phyloP scores from a whole-genome alignment of 2,329 filamentous ascomycete genomes.

The Trichoderma sp. region DNA sequence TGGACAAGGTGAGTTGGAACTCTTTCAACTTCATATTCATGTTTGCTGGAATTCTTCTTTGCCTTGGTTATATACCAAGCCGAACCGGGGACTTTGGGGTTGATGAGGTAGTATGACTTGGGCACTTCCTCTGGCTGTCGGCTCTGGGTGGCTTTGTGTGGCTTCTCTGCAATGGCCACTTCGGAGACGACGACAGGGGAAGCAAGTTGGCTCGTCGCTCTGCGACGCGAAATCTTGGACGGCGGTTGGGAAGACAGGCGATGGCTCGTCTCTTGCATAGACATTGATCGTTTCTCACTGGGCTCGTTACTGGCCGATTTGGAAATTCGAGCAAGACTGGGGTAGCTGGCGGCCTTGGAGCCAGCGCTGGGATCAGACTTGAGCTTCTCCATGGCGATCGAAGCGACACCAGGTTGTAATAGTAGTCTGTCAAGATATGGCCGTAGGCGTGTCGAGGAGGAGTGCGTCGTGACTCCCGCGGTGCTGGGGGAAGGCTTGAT shows the following conservation, averaged over 20 bases:
- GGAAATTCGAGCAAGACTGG: neutral
- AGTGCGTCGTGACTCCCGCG: conserved; percentile 5
- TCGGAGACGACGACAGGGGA: conserved; percentile 19
- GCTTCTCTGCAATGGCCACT: conserved; percentile 20
- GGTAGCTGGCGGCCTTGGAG: neutral
- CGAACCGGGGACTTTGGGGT: conserved; percentile 8
- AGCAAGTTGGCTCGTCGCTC: conserved; percentile 16
- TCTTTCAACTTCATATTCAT: conserved; percentile 26
- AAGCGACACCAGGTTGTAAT: neutral
- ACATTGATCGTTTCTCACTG: conserved; percentile 1
- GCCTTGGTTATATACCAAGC: conserved; percentile 28
- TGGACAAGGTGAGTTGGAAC: conserved; percentile 27
- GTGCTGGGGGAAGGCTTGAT: neutral
- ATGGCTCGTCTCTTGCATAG: neutral
- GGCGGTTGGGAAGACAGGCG: neutral
- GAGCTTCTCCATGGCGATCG: conserved; percentile 2
- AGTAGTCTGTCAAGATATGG: neutral
- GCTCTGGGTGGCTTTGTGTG: conserved; percentile 7
- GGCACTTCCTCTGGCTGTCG: neutral
- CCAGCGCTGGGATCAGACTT: neutral
- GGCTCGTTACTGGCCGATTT: neutral
- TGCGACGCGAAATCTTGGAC: neutral
- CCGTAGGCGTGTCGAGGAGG: neutral
- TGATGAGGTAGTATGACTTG: conserved; percentile 30
- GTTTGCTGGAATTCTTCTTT: neutral